Evolutionary conservation across 805 yeast species (phyloP).

Genomic region (Danielia reshetovae): DNA sequence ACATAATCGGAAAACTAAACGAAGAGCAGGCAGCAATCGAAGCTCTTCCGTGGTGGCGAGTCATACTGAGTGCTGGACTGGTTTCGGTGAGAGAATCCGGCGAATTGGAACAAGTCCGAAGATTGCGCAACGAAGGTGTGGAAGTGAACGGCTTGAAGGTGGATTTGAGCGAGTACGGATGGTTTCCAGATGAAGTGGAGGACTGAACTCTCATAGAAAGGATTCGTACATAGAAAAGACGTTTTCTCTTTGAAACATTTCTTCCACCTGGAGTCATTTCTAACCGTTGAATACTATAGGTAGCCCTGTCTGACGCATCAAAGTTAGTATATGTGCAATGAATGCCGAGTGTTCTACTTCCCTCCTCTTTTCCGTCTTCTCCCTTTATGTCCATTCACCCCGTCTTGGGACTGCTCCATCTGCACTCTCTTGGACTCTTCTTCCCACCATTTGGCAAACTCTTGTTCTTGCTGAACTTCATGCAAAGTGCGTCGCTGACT

Average conservation of each 20-base stretch:
- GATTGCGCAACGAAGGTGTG: slow-evolving; percentile 47
- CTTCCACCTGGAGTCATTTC: too few relatives aligned
- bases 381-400: slow-evolving; percentile 1
- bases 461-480: slow-evolving; percentile 78
- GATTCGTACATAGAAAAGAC: too few relatives aligned
- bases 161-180: slow-evolving; percentile 49
- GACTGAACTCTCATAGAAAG: neutral
- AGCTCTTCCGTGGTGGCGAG: slow-evolving; percentile 80
- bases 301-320: too few relatives aligned
- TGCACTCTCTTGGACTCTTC: slow-evolving; percentile 70
- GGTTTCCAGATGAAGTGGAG: slow-evolving; percentile 59
- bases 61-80: slow-evolving; percentile 58
- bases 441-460: slow-evolving; percentile 86
- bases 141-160: slow-evolving; percentile 31
- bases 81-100: slow-evolving; percentile 52
- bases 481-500: slow-evolving; percentile 45
- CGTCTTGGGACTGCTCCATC: slow-evolving; percentile 16
- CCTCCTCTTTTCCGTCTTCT: slow-evolving; percentile 11
- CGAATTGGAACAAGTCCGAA: slow-evolving; percentile 43
- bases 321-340: too few relatives aligned
- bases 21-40: slow-evolving; percentile 18
- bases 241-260: too few relatives aligned
- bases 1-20: slow-evolving; percentile 22
- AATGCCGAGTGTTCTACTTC: too few relatives aligned
- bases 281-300: too few relatives aligned